Base-by-base conservation (phyloP, 768 basidiomycete species). In the Pleurotus giganteus region DNA sequence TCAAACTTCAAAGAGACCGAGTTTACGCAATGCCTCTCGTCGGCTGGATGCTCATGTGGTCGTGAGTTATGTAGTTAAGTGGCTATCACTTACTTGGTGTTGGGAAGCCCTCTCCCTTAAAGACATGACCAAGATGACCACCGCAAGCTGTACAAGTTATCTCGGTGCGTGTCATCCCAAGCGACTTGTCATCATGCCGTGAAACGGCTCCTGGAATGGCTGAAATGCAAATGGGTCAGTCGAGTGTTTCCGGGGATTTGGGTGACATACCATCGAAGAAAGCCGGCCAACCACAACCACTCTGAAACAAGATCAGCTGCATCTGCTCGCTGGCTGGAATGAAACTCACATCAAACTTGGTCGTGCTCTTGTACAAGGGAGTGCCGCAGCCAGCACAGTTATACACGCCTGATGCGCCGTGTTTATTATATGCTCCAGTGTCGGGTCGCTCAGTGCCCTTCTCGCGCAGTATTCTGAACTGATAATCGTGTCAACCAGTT, bases 201-300 rank as follows among this genome's bases (percentile, higher is more conserved):
- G 65, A 80, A 27, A 98, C 90, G 21, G 94, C 92, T 29, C 94
- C 94, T 4, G 94, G 94, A 58, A 96, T 83, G 6, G 94, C 93
- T 91, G 58, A 28, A 28, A 37, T n/a, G n/a, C n/a, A n/a, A n/a
- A n/a, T n/a, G n/a, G n/a, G n/a, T n/a, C n/a, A n/a, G n/a, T n/a
- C n/a, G n/a, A n/a, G n/a, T n/a, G n/a, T n/a, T n/a, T n/a, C n/a
- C 36, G 19, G 19, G n/a, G 24, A 41, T 23, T 11, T 32, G 59
- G n/a, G 56, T 52, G 37, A 39, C 72, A 54, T 58, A 89, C 89
- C 89, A 66, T 96, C 94, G 66, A 88, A 98, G 79, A 97, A 98
- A 1, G 94, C 92, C n/a, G 95, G 94, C 94, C 94, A 98, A 21
- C 94, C 94, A 63, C 92, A 96, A 6, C 93, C 92, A 56, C 91